Conservation (phyloP, 108 stramenopile genomes). For the Fragilariopsis cylindrus region DNA sequence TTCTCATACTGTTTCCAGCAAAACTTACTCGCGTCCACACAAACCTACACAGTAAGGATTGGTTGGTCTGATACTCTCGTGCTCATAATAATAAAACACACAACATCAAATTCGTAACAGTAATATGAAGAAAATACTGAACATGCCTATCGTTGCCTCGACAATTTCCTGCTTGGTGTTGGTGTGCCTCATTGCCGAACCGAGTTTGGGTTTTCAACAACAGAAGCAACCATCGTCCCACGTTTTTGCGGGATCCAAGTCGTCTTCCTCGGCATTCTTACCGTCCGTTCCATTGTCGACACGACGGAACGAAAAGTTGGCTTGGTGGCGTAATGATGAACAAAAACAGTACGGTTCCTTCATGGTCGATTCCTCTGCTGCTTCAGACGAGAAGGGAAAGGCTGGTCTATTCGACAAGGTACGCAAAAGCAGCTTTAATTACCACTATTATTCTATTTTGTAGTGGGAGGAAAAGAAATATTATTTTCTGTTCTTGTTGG, state of each 20-base stretch:
- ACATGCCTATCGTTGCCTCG: background rate
- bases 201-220: constrained; percentile 3
- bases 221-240: background rate
- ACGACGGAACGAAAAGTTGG: background rate
- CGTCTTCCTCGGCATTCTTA: background rate
- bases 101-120: too few relatives aligned
- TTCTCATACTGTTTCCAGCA: too few relatives aligned
- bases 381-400: background rate
- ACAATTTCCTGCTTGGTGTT: background rate
- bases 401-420: constrained; percentile 11
- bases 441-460: too few relatives aligned
- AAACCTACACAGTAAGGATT: too few relatives aligned
- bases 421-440: background rate
- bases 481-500: too few relatives aligned
- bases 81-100: too few relatives aligned
- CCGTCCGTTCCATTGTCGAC: background rate
- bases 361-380: background rate
- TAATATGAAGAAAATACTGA: background rate
- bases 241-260: constrained; percentile 10
- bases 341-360: background rate
- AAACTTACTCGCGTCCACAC: too few relatives aligned
- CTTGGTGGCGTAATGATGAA: constrained; percentile 7
- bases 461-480: too few relatives aligned
- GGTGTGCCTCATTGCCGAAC: background rate
- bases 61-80: too few relatives aligned